Evolutionary conservation across 2,329 filamentous ascomycete species (phyloP), one percentile per base, ranked within the genome.

Genomic region (Dendrostoma leiphaemia): DNA sequence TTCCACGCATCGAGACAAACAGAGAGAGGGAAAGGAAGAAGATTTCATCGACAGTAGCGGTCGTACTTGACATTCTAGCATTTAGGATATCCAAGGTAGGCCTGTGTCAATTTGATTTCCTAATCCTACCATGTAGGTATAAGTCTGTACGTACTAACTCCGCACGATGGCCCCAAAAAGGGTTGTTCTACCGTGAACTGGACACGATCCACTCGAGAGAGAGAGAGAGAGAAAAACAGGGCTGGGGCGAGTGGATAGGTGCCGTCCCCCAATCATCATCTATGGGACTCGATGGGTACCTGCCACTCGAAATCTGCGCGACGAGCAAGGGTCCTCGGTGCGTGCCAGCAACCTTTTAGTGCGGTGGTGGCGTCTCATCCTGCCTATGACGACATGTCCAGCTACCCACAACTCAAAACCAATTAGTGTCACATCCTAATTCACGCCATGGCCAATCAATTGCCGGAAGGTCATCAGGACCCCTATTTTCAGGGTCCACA

Each of bases 341-440:
- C 24, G 34, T 49, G 13, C 45, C 35, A 32, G n/a, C n/a, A n/a
- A n/a, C n/a, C n/a, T n/a, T n/a, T n/a, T n/a, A n/a, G n/a, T n/a
- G n/a, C n/a, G n/a, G n/a, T n/a, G 15, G 23, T 28, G n/a, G 32
- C 10, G 23, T 17, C 34, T 8, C 23, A 15, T 37, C 26, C 50
- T 38, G 34, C 45, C 40, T 43, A 53, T 57, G 54, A 57, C 54
- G 54, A 54, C 54, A 57, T 50, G 17, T 38, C 28, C 34, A 50
- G 34, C 19, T 13, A 38, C 45, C 41, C 48, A n/a, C n/a, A 45
- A 46, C 54, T 41, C 34, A 49, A 49, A 56, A 49, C 50, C 29
- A 8, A 17, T 38, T 45, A 53, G 46, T 34, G 34, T 54, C 15
- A 31, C 40, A 48, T 44, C 38, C 43, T 47, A 29, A 46, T 54